A percentile compares a stretch with the other conserved stretches of the same genome.
These are phyloP conservation scores for Crataegus laevigata DNA, from an alignment of 306 rosid species.

Conservation along the genomic window DNA sequence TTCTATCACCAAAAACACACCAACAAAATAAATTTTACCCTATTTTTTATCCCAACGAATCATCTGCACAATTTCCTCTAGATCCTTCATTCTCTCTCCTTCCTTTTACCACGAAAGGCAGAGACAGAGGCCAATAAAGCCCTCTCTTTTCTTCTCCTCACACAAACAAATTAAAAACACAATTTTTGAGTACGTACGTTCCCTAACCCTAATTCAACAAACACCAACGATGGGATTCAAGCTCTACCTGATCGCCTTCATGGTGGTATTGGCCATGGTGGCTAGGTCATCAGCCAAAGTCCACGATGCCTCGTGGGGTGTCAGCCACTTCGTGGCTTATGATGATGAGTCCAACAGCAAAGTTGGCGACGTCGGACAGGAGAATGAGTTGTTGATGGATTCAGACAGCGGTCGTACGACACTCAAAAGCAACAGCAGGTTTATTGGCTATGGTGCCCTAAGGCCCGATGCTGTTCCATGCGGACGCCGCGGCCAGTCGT, in stretches of 20 bases:
- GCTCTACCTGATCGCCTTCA: constrained; percentile 18
- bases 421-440: background rate
- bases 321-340: background rate
- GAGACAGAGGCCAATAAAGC: background rate
- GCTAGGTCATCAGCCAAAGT: constrained; percentile 17
- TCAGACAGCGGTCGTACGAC: constrained; percentile 21
- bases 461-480: constrained; percentile 29
- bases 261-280: constrained; percentile 25
- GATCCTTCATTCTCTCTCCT: background rate
- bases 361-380: constrained; percentile 22
- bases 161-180: background rate
- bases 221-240: constrained; percentile 29
- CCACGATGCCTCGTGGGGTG: constrained; percentile 7
- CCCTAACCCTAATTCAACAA: background rate
- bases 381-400: constrained; percentile 36
- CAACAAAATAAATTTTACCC: background rate
- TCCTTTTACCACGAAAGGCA: background rate
- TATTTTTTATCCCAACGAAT: background rate
- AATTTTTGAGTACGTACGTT: background rate
- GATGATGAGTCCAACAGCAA: background rate
- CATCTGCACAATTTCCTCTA: background rate
- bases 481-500: constrained; percentile 40
- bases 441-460: constrained; percentile 34
- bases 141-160: background rate
- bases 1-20: background rate